Conservation (phyloP, 106 monocot species). For the Chionographis japonica region DNA sequence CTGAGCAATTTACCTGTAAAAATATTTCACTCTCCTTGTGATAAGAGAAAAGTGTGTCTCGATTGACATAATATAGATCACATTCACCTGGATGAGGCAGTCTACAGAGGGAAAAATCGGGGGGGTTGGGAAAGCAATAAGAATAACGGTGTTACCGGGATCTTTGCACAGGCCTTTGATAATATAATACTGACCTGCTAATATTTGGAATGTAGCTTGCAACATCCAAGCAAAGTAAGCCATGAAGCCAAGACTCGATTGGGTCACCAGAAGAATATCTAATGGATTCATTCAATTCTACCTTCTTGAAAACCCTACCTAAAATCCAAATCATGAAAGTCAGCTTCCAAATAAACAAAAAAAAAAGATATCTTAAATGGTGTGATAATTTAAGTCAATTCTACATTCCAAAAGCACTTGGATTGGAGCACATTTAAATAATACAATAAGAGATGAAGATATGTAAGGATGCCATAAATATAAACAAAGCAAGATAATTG, state of each 20-base stretch:
- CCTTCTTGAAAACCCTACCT: slow-evolving; percentile 79
- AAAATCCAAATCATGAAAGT: slow-evolving; percentile 5
- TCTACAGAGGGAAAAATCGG: slow-evolving; percentile 27
- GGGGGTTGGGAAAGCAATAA: slow-evolving; percentile 6
- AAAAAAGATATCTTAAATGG: neutral
- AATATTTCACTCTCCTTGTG: slow-evolving; percentile 95
- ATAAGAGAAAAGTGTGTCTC: slow-evolving; percentile 97
- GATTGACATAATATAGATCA: slow-evolving; percentile 95
- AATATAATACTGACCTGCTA: slow-evolving; percentile 38
- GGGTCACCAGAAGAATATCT: slow-evolving; percentile 95
- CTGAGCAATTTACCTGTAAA: slow-evolving; percentile 62
- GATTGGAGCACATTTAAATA: too few species aligned
- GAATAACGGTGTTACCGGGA: too few species aligned
- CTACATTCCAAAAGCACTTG: neutral
- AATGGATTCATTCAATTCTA: slow-evolving; percentile 89
- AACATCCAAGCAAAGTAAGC: slow-evolving; percentile 90
- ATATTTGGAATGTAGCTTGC: slow-evolving; percentile 69
- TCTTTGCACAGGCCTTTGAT: neutral
- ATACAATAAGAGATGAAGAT: too few species aligned
- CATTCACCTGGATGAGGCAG: slow-evolving; percentile 83
- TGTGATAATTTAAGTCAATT: neutral
- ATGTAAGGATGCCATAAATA: too few species aligned
- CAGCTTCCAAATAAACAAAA: neutral
- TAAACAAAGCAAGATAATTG: too few species aligned
- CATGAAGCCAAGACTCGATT: slow-evolving; percentile 93